Percentiles rank a stretch among this genome's conserved stretches.
These are phyloP conservation scores for Pichia insulana DNA, from an alignment of 805 yeast species.

Conservation along the genomic window DNA sequence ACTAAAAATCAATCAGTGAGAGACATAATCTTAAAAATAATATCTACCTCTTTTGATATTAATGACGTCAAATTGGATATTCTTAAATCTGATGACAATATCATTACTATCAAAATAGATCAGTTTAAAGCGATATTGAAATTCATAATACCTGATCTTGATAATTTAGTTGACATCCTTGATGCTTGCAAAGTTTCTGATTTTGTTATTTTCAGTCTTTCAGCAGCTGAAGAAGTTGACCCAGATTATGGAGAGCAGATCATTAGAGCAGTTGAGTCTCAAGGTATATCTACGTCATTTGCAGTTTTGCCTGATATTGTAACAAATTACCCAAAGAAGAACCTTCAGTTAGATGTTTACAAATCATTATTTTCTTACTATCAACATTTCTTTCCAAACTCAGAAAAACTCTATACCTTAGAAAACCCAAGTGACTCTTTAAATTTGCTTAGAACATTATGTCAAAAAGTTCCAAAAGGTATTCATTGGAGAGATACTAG, in stretches of 20 bases:
- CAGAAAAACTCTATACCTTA: slow-evolving; percentile 66
- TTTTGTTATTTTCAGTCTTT: slow-evolving; percentile 80
- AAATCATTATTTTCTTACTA: slow-evolving; percentile 59
- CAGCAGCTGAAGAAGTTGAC: slow-evolving; percentile 80
- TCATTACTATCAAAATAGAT: slow-evolving; percentile 42
- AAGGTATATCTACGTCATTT: slow-evolving; percentile 78
- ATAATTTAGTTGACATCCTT: slow-evolving; percentile 56
- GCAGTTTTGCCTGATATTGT: slow-evolving; percentile 75
- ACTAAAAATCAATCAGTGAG: slow-evolving; percentile 58
- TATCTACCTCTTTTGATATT: slow-evolving; percentile 28
- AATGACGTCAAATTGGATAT: slow-evolving; percentile 26
- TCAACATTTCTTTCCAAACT: slow-evolving; percentile 70
- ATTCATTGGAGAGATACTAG: slow-evolving; percentile 91
- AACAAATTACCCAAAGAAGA: slow-evolving; percentile 58
- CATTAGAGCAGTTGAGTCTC: slow-evolving; percentile 79
- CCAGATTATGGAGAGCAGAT: slow-evolving; percentile 77
- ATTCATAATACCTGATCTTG: slow-evolving; percentile 62
- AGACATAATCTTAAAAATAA: slow-evolving; percentile 44
- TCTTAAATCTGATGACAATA: slow-evolving; percentile 35
- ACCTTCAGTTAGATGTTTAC: slow-evolving; percentile 63
- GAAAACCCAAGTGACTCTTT: slow-evolving; percentile 62
- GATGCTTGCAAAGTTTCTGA: slow-evolving; percentile 89
- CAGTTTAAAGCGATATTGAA: slow-evolving; percentile 72
- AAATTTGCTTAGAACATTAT: slow-evolving; percentile 63
- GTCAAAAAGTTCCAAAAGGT: slow-evolving; percentile 81